Base-by-base conservation (phyloP, 805 yeast genomes). In the Clavispora carvajalis region DNA sequence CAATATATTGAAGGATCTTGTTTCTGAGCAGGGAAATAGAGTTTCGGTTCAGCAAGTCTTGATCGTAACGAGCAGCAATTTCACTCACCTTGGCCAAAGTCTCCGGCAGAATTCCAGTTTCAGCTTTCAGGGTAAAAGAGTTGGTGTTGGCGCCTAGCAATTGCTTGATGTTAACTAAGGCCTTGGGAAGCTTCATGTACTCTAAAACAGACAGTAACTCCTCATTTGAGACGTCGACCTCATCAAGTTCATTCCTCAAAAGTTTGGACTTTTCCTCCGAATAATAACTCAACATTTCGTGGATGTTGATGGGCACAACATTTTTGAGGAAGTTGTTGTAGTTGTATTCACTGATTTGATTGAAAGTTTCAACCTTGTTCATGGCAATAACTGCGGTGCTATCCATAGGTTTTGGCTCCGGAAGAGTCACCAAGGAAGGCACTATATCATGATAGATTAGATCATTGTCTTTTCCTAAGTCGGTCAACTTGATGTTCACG, bases 181-280 rank as follows among this genome's bases (percentile, higher is more conserved):
- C 74, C 33, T 70, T 71, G 2, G 96, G 96, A 40, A 91, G 67
- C 41, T 82, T 82, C 48, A 88, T 73, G 51, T 76, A 88, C 52
- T 89, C 98, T 43, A 89, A 70, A 8, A 86, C 86, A 1, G 96
- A 85, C 2, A 72, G 61, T 36, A 84, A 71, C 55, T 90, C 93
- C 58, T 86, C 85, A 53, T 87, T 79, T 0, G 95, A 83, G 8
- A 89, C 74, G 41, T 85, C 90, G 17, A 79, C 74, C 44, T 73
- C 73, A 45, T 90, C 97, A 34, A 80, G 71, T 54, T 87, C 89
- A 33, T 67, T 72, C 53, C 98, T 74, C 34, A 88, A 61, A 26
- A 86, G 62, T 47, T 76, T 79, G 0, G 96, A 91, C 59, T 87
- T 85, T 57, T 86, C 89, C 57, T 91, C 99, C 0, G 96, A 84